A percentile compares a stretch with the other conserved stretches of the same genome.
Evolutionary conservation across 352 stramenopile genomes (phyloP).

Genomic region (Pythium utonaiense): DNA sequence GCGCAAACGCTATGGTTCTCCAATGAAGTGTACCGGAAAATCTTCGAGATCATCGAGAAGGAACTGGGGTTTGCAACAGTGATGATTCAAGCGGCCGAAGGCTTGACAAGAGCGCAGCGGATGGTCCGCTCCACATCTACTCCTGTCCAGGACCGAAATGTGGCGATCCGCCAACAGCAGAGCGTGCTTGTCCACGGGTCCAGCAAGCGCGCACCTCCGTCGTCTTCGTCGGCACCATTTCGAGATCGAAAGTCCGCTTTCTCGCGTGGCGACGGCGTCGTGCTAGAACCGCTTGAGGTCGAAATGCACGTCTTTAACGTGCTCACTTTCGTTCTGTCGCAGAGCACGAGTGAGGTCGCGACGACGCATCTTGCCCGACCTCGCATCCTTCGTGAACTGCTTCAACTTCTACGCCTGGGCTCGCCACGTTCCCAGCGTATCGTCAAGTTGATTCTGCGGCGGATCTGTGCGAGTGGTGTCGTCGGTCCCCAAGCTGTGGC

Average conservation of each 20-base stretch:
- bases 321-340: slow-evolving; percentile 76
- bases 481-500: slow-evolving; percentile 66
- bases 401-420: slow-evolving; percentile 71
- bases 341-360: slow-evolving; percentile 61
- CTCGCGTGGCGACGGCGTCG: slow-evolving; percentile 7
- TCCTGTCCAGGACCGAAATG: slow-evolving; percentile 55
- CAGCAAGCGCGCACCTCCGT: background rate
- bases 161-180: slow-evolving; percentile 33
- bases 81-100: slow-evolving; percentile 69
- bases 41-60: slow-evolving; percentile 83
- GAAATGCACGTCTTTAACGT: slow-evolving; percentile 70
- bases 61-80: slow-evolving; percentile 68
- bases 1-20: slow-evolving; percentile 86
- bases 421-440: slow-evolving; percentile 80
- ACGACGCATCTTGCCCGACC: slow-evolving; percentile 57
- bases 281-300: slow-evolving; percentile 75
- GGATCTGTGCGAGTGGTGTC: slow-evolving; percentile 64
- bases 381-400: slow-evolving; percentile 62
- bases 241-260: slow-evolving; percentile 12
- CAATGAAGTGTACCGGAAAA: slow-evolving; percentile 82
- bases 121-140: slow-evolving; percentile 84
- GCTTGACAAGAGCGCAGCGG: slow-evolving; percentile 69
- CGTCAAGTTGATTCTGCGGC: slow-evolving; percentile 73
- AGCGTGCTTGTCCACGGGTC: slow-evolving; percentile 34
- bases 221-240: slow-evolving; percentile 13